Percentiles rank a stretch among this genome's conserved stretches.
phyloP scores from a whole-genome alignment of 805 yeast species.

The Teunomyces tritomae region DNA sequence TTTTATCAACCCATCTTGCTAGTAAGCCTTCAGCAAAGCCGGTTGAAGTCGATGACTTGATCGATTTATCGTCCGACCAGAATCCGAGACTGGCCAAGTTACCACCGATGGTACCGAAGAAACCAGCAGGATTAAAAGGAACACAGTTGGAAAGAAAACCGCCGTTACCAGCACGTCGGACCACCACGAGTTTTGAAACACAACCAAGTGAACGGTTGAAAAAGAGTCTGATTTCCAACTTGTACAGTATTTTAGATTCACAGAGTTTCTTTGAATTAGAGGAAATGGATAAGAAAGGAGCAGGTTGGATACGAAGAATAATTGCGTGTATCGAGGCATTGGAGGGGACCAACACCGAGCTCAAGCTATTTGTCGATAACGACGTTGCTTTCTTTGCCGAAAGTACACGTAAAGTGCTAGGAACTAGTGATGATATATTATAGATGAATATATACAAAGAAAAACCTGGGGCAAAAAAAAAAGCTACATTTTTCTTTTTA shows the following conservation, averaged over 20 bases:
- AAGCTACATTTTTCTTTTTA: not conserved
- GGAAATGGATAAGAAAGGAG: slow-evolving; percentile 37
- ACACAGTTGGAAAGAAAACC: slow-evolving; percentile 25
- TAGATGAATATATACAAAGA: not conserved
- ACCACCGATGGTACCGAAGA: slow-evolving; percentile 44
- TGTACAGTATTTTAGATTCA: slow-evolving; percentile 22
- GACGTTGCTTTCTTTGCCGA: slow-evolving; percentile 30
- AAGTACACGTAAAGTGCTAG: not conserved
- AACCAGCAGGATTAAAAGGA: slow-evolving; percentile 43
- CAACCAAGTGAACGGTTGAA: no score
- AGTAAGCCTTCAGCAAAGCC: slow-evolving; percentile 5
- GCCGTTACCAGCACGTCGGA: slow-evolving; percentile 27
- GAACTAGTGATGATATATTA: not conserved
- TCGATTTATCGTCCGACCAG: slow-evolving; percentile 39
- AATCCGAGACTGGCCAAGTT: slow-evolving; percentile 4
- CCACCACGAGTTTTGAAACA: slow-evolving; percentile 1
- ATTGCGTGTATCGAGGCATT: slow-evolving; percentile 26
- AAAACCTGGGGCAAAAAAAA: not conserved
- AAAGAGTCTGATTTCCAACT: not conserved
- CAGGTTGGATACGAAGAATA: slow-evolving; percentile 36
- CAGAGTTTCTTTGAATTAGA: slow-evolving; percentile 30
- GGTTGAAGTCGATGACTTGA: slow-evolving; percentile 23
- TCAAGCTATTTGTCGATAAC: slow-evolving; percentile 33
- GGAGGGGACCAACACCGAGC: slow-evolving; percentile 26
- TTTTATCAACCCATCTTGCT: slow-evolving; percentile 11